Base-by-base conservation (phyloP, 2,329 filamentous ascomycete genomes). In the Calonectria leucothoes region DNA sequence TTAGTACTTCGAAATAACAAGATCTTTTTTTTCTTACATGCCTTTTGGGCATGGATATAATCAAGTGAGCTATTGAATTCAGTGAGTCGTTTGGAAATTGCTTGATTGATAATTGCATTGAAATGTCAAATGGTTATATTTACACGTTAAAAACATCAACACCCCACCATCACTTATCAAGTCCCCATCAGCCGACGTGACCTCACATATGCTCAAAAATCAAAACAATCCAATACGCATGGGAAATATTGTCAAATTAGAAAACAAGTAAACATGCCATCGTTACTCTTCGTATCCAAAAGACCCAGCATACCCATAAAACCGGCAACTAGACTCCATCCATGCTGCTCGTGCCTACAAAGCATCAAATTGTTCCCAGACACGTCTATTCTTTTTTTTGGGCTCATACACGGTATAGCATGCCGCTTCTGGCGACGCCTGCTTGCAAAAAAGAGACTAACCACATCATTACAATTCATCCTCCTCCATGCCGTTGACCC, bases 401-500 rank as follows among this genome's bases (percentile, higher is more conserved):
- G 55, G 37, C 23, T 37, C 55, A 37, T 61, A 39, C 55, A 61
- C 17, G 23, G 37, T 27, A 61, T 27, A 61, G 33, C 33, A 61
- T 42, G 55, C 55, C 55, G n/a, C 37, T 61, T 37, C n/a, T 7
- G 55, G 55, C 55, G 23, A 61, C 55, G 35, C 55, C 55, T 61
- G 55, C 55, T 61, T 42, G 35, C n/a, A 39, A 61, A 61, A 39
- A 2, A 39, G 33, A 23, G n/a, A 35, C n/a, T 17, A 27, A 61
- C 39, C 55, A 61, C 33, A 61, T 39, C 25, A 63, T 52, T 71
- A 77, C 48, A 80, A 82, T 66, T 89, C 86, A 74, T 91, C 90
- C 23, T 90, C 92, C 25, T 91, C 91, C 82, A 91, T 85, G 11
- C 91, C 92, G 72, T 89, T 88, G 49, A 93, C 85, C 81, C 92